These are phyloP conservation scores for Macrophomina pseudophaseolina DNA, from an alignment of 2,329 filamentous ascomycete species.

Conservation along the genomic window DNA sequence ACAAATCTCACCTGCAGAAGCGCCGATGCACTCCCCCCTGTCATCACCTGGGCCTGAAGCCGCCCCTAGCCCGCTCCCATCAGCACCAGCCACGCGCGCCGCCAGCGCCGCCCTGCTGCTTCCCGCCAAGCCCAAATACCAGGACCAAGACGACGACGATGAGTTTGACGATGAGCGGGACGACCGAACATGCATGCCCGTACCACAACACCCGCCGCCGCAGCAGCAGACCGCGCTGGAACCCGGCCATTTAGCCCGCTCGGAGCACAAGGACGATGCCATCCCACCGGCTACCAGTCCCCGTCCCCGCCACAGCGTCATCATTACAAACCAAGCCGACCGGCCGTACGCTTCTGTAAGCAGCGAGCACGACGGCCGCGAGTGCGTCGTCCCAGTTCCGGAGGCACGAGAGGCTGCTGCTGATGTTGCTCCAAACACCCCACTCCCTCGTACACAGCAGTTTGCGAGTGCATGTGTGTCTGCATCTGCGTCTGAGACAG, in stretches of 20 bases:
- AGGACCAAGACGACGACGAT: neutral
- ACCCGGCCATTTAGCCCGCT: neutral
- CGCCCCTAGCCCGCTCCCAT: neutral
- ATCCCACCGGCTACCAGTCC: neutral
- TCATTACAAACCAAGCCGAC: neutral
- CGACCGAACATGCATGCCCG: too few species aligned
- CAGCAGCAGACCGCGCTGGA: neutral
- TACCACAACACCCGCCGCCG: too few species aligned
- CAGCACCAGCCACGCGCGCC: neutral
- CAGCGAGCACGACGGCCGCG: neutral
- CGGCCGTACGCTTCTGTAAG: too few species aligned
- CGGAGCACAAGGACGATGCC: neutral
- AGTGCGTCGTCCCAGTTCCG: neutral
- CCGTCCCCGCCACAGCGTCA: neutral
- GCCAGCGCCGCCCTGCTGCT: neutral
- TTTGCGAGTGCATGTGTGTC: too few species aligned
- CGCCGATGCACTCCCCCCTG: neutral
- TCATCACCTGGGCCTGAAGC: neutral
- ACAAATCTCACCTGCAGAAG: neutral
- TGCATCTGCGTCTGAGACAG: too few species aligned
- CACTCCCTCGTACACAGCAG: too few species aligned
- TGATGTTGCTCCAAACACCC: too few species aligned
- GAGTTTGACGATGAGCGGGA: too few species aligned
- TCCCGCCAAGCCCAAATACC: neutral
- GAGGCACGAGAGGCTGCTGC: neutral